Conservation (phyloP, 2,329 filamentous ascomycete species). For the Xylariaceae sp. region DNA sequence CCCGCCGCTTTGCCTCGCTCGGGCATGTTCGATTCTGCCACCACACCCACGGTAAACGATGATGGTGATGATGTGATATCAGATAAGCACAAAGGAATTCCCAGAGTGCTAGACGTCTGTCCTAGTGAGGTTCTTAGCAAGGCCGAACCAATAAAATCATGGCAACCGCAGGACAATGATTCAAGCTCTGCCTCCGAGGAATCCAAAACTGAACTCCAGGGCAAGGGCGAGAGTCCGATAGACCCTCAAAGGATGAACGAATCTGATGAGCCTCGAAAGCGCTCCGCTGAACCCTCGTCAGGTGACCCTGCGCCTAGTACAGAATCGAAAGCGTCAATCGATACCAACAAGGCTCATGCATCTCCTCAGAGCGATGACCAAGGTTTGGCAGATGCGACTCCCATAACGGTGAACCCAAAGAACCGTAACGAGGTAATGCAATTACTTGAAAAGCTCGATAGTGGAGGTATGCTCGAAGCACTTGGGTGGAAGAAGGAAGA, state of each 20-base stretch:
- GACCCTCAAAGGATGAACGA: background rate
- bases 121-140: background rate
- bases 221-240: background rate
- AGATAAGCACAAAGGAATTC: slow-evolving; percentile 2
- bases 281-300: background rate
- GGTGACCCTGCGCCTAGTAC: background rate
- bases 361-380: slow-evolving; percentile 2
- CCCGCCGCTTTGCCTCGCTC: background rate
- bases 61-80: slow-evolving; percentile 2
- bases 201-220: background rate
- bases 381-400: background rate
- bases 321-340: background rate
- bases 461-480: slow-evolving; percentile 27
- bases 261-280: slow-evolving; percentile 5
- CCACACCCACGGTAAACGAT: background rate
- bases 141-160: background rate
- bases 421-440: slow-evolving; percentile 19
- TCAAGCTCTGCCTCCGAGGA: background rate
- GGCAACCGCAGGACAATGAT: slow-evolving; percentile 3
- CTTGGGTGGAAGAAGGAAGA: slow-evolving; percentile 31
- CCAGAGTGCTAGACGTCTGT: background rate
- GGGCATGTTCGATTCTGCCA: background rate
- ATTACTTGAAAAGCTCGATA: slow-evolving; percentile 31
- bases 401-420: slow-evolving; percentile 12
- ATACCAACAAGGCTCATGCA: slow-evolving; percentile 1